Percentiles rank a stretch among this genome's conserved stretches.
These are phyloP conservation scores for Metschnikowia lochheadii DNA, from an alignment of 805 yeast species.

Conservation along the genomic window DNA sequence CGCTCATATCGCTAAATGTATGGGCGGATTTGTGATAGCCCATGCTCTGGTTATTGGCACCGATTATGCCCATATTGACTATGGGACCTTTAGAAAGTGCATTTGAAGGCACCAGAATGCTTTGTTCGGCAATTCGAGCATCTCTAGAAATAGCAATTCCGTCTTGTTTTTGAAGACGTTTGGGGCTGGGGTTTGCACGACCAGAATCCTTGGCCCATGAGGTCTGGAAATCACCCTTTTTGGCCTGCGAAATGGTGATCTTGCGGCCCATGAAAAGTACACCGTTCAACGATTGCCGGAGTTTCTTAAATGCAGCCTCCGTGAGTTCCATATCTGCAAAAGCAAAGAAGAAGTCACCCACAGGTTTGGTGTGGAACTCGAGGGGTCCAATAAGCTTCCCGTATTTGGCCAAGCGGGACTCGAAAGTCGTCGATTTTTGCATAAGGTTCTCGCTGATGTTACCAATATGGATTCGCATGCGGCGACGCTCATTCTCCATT, in stretches of 20 bases:
- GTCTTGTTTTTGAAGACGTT: constrained; percentile 27
- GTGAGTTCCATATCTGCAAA: constrained; percentile 57
- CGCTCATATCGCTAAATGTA: constrained; percentile 29
- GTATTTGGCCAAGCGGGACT: constrained; percentile 54
- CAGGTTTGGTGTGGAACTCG: constrained; percentile 53
- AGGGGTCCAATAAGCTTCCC: constrained; percentile 51
- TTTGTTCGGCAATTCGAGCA: constrained; percentile 43
- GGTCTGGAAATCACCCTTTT: constrained; percentile 43
- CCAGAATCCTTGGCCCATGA: constrained; percentile 45
- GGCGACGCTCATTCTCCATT: background rate
- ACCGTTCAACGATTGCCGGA: constrained; percentile 62
- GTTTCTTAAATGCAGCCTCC: constrained; percentile 41
- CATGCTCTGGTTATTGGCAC: constrained; percentile 15
- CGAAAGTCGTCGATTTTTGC: constrained; percentile 43
- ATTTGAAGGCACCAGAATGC: constrained; percentile 21
- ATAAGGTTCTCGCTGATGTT: constrained; percentile 55
- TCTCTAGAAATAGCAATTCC: constrained; percentile 31
- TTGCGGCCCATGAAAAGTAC: constrained; percentile 71
- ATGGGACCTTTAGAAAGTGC: constrained; percentile 17
- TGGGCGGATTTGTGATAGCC: constrained; percentile 36
- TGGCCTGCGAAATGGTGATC: constrained; percentile 59
- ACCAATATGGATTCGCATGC: constrained; percentile 57
- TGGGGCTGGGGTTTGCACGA: constrained; percentile 26
- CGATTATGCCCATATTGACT: constrained; percentile 12
- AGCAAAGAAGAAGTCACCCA: constrained; percentile 56